phyloP scores from a whole-genome alignment of 1,139 yeast species.

The Saccharomyces pastorianus region DNA sequence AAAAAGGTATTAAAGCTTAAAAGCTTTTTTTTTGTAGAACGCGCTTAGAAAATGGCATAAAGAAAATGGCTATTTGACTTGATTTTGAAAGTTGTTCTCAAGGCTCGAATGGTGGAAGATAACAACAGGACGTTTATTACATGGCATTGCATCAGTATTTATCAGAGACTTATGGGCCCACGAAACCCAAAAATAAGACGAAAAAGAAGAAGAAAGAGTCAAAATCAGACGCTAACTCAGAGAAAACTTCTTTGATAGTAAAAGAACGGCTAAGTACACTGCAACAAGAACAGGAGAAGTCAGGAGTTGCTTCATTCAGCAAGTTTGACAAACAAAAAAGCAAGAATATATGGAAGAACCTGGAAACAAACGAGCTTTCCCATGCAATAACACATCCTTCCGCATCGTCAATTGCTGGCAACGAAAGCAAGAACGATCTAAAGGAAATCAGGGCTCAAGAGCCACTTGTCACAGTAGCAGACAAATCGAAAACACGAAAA shows the following conservation, averaged over 20 bases:
- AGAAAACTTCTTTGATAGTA: background rate
- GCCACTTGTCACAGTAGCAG: conserved; percentile 4
- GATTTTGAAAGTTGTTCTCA: background rate
- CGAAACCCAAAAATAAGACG: conserved; percentile 13
- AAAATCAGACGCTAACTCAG: conserved; percentile 4
- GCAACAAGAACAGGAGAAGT: background rate
- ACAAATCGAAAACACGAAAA: conserved; percentile 18
- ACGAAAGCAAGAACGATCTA: background rate
- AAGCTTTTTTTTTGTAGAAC: background rate
- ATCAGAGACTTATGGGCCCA: conserved; percentile 18
- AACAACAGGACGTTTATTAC: background rate
- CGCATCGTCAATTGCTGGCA: background rate
- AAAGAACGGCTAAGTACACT: background rate
- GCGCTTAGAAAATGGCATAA: background rate
- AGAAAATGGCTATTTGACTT: background rate
- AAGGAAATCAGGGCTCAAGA: background rate
- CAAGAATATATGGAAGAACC: conserved; percentile 18
- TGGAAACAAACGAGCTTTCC: conserved; percentile 18
- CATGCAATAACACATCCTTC: background rate
- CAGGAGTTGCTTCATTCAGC: background rate
- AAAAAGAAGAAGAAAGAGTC: conserved; percentile 17
- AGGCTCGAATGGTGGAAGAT: background rate
- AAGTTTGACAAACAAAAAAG: conserved; percentile 6
- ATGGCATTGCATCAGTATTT: conserved; percentile 16
- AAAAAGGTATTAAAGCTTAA: background rate